Conservation (phyloP, 2,329 filamentous ascomycete genomes). For the Cercospora sojina region DNA sequence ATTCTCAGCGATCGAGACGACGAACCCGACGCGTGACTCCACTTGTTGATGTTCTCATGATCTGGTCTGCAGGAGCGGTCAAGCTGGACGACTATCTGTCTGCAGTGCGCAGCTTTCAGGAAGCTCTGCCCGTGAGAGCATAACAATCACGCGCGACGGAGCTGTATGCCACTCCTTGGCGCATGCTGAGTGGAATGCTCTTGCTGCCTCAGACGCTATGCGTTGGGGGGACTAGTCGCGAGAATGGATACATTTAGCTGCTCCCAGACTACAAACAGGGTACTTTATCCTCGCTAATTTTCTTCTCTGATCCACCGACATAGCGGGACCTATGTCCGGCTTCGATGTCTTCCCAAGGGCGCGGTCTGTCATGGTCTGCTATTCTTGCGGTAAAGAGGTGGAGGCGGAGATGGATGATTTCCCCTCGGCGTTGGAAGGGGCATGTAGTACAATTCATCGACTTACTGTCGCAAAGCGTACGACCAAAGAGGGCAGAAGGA, state of each 20-base stretch:
- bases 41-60: conserved; percentile 68
- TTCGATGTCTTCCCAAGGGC: background rate
- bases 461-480: background rate
- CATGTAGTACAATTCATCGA: background rate
- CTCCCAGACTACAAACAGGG: background rate
- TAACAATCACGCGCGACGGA: background rate
- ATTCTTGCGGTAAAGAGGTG: background rate
- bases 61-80: conserved; percentile 75
- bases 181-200: background rate
- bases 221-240: background rate
- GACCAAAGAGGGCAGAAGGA: background rate
- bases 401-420: background rate
- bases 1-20: background rate
- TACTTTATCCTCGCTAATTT: background rate
- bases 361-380: background rate
- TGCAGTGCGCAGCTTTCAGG: conserved; percentile 44
- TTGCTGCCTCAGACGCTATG: background rate
- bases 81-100: conserved; percentile 70
- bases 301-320: background rate
- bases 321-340: background rate
- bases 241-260: background rate
- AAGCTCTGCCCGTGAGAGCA: background rate
- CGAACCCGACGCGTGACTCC: conserved; percentile 8
- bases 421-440: background rate
- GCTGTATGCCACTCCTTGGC: background rate